Evolutionary conservation across 2,329 filamentous ascomycete species (phyloP).

Genomic region (Trematosphaeria pertusa): DNA sequence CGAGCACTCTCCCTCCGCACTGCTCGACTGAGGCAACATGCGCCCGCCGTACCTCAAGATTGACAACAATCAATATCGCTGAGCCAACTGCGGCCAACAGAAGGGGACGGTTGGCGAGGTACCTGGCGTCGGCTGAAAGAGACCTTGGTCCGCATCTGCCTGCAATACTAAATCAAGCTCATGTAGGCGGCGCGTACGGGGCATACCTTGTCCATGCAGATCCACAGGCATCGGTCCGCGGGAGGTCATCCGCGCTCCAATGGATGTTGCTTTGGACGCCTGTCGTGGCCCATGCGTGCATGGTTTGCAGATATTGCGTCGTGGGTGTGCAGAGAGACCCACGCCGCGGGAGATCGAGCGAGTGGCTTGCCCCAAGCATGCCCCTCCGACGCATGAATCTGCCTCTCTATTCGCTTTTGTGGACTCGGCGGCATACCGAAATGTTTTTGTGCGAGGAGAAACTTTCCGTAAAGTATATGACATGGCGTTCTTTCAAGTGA

Average conservation of each 20-base stretch:
- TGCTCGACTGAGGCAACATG: slow-evolving; percentile 16
- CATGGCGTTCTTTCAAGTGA: no score
- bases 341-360: slow-evolving; percentile 39
- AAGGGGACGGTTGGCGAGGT: slow-evolving; percentile 26
- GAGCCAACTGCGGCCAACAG: slow-evolving; percentile 30
- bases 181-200: slow-evolving; percentile 37
- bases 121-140: slow-evolving; percentile 45
- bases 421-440: background rate
- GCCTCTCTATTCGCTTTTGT: slow-evolving; percentile 7
- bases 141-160: slow-evolving; percentile 39
- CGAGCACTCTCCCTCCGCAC: slow-evolving; percentile 12
- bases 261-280: slow-evolving; percentile 9
- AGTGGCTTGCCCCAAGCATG: slow-evolving; percentile 16
- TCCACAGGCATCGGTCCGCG: slow-evolving; percentile 42
- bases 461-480: slow-evolving; percentile 2
- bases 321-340: slow-evolving; percentile 29
- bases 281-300: slow-evolving; percentile 32
- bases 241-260: slow-evolving; percentile 42
- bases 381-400: slow-evolving; percentile 18
- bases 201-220: slow-evolving; percentile 47
- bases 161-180: slow-evolving; percentile 38
- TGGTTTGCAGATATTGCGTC: slow-evolving; percentile 31
- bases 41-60: slow-evolving; percentile 31
- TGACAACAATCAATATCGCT: slow-evolving; percentile 40
- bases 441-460: background rate